Evolutionary conservation across 768 basidiomycete genomes (phyloP), one percentile per base, ranked within the genome.

Genomic region (Floccularia luteovirens): DNA sequence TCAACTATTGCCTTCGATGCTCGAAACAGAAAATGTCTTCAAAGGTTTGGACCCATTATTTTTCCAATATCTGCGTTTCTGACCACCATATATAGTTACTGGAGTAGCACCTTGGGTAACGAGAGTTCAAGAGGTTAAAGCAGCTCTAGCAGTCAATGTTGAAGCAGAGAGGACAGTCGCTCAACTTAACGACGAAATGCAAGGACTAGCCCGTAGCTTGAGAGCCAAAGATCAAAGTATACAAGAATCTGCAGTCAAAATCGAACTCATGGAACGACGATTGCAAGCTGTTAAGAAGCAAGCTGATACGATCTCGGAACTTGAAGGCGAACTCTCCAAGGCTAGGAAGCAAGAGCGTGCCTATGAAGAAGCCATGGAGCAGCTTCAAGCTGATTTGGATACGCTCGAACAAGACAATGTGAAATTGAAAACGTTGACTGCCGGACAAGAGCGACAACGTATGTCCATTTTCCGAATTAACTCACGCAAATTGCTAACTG

Each of bases 321-420:
- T 98, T 14, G 92, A 97, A 62, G 61, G 56, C 23, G 84, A 93
- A 50, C 66, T 97, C 1, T 62, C 70, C 21, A 91, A 91, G 56
- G 77, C 81, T 3, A 77, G 79, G 60, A 88, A 91, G 59, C 88
- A 94, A 54, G 91, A 94, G 58, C 73, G 82, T 41, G 82, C 84
- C 23, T 89, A 93, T 51, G 87, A 90, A 56, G 91, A 94, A 50
- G 90, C 91, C 2, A 86, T 97, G 70, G 92, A 93, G 48, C 89
- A 90, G 52, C 60, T 98, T 7, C 91, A 94, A 54, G 74, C 79
- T 1, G 94, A 99, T 51, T 62, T 96, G 46, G 92, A 96, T 57
- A 56, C 69, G 1, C 64, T 93, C 38, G 90, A 93, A 59, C 81
- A 89, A 57, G 93, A 98, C 50, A 90, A 90, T 56, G 76, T 68